Base-by-base conservation (phyloP, 805 yeast species). In the Wickerhamiella galacta region DNA sequence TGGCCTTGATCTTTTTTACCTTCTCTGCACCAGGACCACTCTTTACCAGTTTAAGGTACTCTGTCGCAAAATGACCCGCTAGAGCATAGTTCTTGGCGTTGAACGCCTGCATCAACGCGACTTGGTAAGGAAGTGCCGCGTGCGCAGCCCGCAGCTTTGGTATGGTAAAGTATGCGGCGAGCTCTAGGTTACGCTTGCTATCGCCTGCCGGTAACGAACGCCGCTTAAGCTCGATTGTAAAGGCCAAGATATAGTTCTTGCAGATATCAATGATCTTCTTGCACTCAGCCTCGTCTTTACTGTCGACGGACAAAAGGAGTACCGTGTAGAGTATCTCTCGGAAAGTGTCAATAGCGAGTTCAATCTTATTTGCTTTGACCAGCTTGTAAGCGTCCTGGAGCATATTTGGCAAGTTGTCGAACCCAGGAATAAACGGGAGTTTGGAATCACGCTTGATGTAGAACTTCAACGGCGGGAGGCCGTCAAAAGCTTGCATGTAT, bases 151-250 rank as follows among this genome's bases (percentile, higher is more conserved):
- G 81, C 45, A 90, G 66, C 42, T 77, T 70, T 18, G 85, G 75
- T 51, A 70, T 74, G 10, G 98, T 82, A 63, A 90, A 92, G 58
- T 87, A 87, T 1, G 96, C 92, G 4, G 98, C 96, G 44, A 90
- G 63, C 56, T 90, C 96, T 50, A 90, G 65, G 55, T 82, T 85
- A 41, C 96, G 77, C 56, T 82, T 77, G 35, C 77, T 63, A 20
- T 67, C 66, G 9, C 45, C 39, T 8, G 74, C 64, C 20, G 77
- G 80, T 37, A 92, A 58, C 8, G 77, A 52, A 58, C 96, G 82
- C 58, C 99, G 85, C 35, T 68, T 69, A 42, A 87, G 65, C 57
- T 90, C 99, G 41, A 90, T 81, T 16, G 93, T 77, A 43, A 87
- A 67, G 18, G 96, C 98, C 32, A 90, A 54, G 47, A 90, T 83